These are phyloP conservation scores for Pichia terricola DNA, from an alignment of 1,139 yeast species.

Conservation along the genomic window DNA sequence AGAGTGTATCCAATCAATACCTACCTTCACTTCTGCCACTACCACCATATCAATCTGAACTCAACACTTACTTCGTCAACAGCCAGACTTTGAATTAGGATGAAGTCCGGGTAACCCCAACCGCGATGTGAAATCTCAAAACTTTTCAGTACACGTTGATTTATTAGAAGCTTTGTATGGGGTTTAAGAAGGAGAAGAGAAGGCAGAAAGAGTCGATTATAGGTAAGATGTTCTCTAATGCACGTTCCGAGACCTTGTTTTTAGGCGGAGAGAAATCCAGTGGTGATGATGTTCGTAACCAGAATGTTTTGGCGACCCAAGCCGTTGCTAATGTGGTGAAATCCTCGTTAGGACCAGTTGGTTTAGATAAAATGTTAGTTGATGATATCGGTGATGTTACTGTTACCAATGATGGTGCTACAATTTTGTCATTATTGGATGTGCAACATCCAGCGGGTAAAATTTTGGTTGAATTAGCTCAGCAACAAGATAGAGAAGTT, in stretches of 20 bases:
- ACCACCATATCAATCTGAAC: no score
- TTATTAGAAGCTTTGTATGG: no score
- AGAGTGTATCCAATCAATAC: no score
- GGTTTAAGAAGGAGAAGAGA: no score
- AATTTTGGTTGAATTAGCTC: conserved; percentile 93
- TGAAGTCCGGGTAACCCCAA: no score
- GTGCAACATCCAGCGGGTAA: conserved; percentile 99
- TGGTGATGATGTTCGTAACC: conserved; percentile 95
- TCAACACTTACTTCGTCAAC: no score
- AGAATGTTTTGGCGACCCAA: conserved; percentile 90
- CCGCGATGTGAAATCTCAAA: no score
- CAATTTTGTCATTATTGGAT: conserved; percentile 80
- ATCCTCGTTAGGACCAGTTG: conserved; percentile 96
- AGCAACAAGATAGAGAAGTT: conserved; percentile 97
- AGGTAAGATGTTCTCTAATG: conserved; percentile 41
- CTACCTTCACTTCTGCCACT: no score
- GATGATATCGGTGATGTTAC: conserved; percentile 99
- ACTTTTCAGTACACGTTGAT: no score
- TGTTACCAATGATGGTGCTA: conserved; percentile 98
- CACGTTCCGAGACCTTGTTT: conserved; percentile 86
- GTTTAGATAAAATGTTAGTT: conserved; percentile 95
- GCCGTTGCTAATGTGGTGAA: conserved; percentile 97
- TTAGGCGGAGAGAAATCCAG: conserved; percentile 93
- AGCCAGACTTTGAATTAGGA: no score
- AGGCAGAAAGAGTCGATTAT: no score